phyloP scores from a whole-genome alignment of 2,329 filamentous ascomycete genomes.

The Chaetomium strumarium region DNA sequence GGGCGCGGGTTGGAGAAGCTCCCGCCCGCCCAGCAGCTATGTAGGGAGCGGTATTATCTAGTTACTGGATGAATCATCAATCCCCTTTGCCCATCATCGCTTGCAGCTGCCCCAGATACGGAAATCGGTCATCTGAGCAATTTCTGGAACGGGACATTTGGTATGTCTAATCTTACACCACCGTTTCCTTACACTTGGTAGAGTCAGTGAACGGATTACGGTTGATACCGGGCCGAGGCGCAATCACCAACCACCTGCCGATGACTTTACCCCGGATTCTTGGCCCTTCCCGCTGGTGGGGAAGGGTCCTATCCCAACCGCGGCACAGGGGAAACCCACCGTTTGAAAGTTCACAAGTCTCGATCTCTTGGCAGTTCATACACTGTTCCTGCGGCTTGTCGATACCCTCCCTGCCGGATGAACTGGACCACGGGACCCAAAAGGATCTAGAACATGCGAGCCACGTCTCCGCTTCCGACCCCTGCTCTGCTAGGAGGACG shows the following conservation, averaged over 20 bases:
- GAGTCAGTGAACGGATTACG: too few relatives aligned
- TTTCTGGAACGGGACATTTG: slow-evolving; percentile 17
- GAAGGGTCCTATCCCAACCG: neutral
- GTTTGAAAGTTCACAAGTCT: neutral
- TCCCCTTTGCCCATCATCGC: neutral
- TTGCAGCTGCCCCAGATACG: slow-evolving; percentile 6
- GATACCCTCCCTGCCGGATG: neutral
- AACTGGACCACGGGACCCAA: too few relatives aligned
- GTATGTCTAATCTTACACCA: too few relatives aligned
- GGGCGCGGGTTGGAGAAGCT: too few relatives aligned
- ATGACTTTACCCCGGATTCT: slow-evolving; percentile 16
- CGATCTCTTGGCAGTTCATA: slow-evolving; percentile 1
- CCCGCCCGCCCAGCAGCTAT: too few relatives aligned
- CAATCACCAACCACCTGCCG: neutral
- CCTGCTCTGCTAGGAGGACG: too few relatives aligned
- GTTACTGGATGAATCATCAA: neutral
- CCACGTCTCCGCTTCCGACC: too few relatives aligned
- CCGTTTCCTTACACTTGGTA: too few relatives aligned
- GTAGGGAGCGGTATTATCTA: too few relatives aligned
- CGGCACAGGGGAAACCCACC: neutral
- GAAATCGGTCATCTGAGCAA: slow-evolving; percentile 17
- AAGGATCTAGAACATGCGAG: too few relatives aligned
- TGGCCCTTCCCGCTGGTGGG: slow-evolving; percentile 5
- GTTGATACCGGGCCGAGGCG: neutral
- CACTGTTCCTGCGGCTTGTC: neutral